phyloP scores from a whole-genome alignment of 139 green algal species.

The Chlorella ohadii region DNA sequence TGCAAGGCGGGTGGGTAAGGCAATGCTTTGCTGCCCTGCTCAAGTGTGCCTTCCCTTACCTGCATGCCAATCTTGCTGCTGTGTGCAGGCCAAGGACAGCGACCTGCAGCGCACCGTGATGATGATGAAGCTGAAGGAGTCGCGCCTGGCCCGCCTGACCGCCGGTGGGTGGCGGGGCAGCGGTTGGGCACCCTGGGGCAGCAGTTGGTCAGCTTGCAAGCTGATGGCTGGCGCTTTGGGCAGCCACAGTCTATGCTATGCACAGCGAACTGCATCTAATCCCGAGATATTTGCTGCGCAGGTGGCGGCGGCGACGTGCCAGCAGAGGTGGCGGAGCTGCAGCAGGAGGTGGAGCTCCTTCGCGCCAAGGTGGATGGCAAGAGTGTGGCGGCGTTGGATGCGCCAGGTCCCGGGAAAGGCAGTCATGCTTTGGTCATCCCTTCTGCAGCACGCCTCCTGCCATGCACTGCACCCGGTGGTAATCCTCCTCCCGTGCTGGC shows the following conservation, averaged over 20 bases:
- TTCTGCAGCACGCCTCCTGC: too few species aligned
- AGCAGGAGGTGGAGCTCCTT: conserved; percentile 48
- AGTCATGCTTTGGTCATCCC: too few species aligned
- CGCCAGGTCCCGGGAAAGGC: too few species aligned
- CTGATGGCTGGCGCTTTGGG: too few species aligned
- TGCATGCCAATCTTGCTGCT: not conserved
- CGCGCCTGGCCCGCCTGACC: conserved; percentile 45
- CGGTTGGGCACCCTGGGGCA: not conserved
- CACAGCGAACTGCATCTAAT: too few species aligned
- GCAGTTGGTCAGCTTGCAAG: too few species aligned
- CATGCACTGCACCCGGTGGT: too few species aligned
- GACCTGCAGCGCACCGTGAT: conserved; percentile 60
- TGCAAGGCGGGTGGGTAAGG: too few species aligned
- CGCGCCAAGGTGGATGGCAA: conserved; percentile 36
- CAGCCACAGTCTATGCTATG: too few species aligned
- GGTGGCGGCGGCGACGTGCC: not conserved
- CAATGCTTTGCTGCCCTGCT: not conserved
- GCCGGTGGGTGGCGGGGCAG: not conserved
- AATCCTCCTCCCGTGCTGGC: not conserved
- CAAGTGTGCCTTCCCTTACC: not conserved
- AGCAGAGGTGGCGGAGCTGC: conserved; percentile 20
- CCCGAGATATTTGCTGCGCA: not conserved
- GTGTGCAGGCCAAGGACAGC: conserved; percentile 39
- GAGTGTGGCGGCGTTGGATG: too few species aligned
- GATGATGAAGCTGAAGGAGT: conserved; percentile 62